Evolutionary conservation across 2,329 filamentous ascomycete genomes (phyloP).

Genomic region (Leptographium flavum): DNA sequence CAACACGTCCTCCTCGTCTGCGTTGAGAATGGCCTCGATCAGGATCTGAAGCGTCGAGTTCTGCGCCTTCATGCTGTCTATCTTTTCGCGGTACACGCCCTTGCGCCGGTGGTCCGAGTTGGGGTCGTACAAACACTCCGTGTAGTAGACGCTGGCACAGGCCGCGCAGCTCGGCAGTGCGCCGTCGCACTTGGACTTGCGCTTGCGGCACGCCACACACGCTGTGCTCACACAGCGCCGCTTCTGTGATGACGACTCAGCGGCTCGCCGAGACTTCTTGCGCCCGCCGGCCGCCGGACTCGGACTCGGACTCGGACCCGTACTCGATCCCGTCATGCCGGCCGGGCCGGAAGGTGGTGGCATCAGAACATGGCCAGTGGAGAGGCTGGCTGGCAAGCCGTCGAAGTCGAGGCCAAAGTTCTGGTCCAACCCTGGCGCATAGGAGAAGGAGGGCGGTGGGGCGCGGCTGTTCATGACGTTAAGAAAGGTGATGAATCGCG

Average conservation of each 20-base stretch:
- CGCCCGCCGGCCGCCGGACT: conserved; percentile 16
- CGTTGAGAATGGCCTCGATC: conserved; percentile 84
- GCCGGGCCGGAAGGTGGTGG: not conserved
- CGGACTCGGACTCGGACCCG: too few relatives aligned
- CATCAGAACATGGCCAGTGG: too few relatives aligned
- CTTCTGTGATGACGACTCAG: conserved; percentile 40
- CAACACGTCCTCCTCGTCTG: conserved; percentile 72
- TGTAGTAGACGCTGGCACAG: conserved; percentile 87
- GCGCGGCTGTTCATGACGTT: not conserved
- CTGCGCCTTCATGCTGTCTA: conserved; percentile 73
- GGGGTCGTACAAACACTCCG: conserved; percentile 86
- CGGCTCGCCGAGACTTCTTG: conserved; percentile 36
- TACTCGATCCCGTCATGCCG: not conserved
- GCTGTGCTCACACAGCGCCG: conserved; percentile 73
- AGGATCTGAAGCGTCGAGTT: conserved; percentile 84
- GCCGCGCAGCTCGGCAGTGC: conserved; percentile 84
- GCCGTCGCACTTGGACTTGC: conserved; percentile 85
- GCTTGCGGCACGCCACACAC: conserved; percentile 63
- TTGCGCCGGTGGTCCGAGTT: conserved; percentile 93
- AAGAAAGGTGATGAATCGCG: not conserved
- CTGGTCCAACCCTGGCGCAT: not conserved
- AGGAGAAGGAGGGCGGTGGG: not conserved
- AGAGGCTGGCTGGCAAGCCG: not conserved
- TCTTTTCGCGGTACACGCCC: conserved; percentile 90
- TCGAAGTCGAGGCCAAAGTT: not conserved